Percentiles rank a stretch among this genome's conserved stretches.
Evolutionary conservation across 345 rosid species (phyloP).

Genomic region (Salix koriyanagi): DNA sequence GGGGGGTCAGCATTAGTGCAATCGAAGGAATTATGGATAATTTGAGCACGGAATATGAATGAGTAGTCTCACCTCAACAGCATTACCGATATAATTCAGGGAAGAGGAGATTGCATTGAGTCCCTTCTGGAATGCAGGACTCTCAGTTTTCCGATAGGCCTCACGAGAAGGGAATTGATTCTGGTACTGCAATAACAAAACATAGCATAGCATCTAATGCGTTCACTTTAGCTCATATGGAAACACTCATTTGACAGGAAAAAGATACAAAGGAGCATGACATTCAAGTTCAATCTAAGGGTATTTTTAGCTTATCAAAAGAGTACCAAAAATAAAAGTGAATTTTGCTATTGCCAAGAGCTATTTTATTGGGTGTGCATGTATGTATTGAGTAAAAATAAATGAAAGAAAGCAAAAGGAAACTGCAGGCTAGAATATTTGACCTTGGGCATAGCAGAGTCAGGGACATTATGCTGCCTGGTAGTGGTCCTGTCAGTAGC

Average conservation of each 20-base stretch:
- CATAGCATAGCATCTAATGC: constrained; percentile 2
- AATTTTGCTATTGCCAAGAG: not conserved
- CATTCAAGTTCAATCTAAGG: not conserved
- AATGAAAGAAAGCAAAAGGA: not conserved
- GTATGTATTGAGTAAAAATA: not conserved
- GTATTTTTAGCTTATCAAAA: not conserved
- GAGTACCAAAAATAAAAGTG: not conserved
- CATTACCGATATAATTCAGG: constrained; percentile 24
- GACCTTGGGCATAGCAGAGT: constrained; percentile 12
- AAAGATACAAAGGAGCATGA: not conserved
- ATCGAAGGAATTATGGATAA: not conserved
- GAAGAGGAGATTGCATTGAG: constrained; percentile 32
- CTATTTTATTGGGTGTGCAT: not conserved
- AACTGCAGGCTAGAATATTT: not conserved
- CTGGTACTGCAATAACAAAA: constrained; percentile 28
- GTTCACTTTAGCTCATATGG: not conserved
- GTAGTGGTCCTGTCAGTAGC: not conserved
- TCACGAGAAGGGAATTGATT: constrained; percentile 28
- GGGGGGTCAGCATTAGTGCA: not conserved
- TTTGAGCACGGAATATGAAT: not conserved
- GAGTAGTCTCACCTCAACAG: constrained; percentile 24
- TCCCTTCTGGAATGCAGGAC: constrained; percentile 23
- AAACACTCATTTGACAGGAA: not conserved
- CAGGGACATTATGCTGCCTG: not conserved
- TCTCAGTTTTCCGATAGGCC: constrained; percentile 1